Evolutionary conservation across 306 rosid genomes (phyloP).

Genomic region (Quercus berberidifolia): DNA sequence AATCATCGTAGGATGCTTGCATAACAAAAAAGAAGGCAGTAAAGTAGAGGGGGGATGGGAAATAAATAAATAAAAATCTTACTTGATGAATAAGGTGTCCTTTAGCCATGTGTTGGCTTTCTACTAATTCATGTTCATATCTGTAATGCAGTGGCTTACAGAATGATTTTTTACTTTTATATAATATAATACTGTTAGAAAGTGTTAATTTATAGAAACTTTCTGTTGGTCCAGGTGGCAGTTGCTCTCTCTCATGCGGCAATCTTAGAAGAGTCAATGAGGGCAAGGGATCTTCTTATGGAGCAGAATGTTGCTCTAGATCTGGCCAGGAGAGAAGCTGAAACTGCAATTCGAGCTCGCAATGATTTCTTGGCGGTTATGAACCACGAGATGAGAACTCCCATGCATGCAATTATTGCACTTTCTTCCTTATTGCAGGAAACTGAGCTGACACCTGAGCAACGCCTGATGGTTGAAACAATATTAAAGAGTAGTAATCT

Average conservation of each 20-base stretch:
- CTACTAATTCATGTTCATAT: background rate
- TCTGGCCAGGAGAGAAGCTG: conserved; percentile 97
- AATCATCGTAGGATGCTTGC: background rate
- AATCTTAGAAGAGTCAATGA: conserved; percentile 95
- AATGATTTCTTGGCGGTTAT: conserved; percentile 97
- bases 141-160: background rate
- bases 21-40: background rate
- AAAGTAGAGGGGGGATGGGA: background rate
- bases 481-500: conserved; percentile 89
- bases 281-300: conserved; percentile 92
- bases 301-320: conserved; percentile 97
- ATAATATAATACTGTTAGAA: background rate
- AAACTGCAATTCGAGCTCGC: conserved; percentile 97
- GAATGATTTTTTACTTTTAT: background rate
- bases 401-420: conserved; percentile 98
- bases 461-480: conserved; percentile 94
- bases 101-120: background rate
- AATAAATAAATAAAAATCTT: background rate
- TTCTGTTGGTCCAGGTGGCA: conserved; percentile 60
- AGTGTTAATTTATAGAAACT: background rate
- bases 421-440: conserved; percentile 95
- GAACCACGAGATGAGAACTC: conserved; percentile 99
- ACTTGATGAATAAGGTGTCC: background rate
- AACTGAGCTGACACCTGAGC: conserved; percentile 88
- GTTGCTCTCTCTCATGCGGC: conserved; percentile 99